Evolutionary conservation across 257 asterid species (phyloP), one percentile per base, ranked within the genome.

Genomic region (Solanum tarapatanum): DNA sequence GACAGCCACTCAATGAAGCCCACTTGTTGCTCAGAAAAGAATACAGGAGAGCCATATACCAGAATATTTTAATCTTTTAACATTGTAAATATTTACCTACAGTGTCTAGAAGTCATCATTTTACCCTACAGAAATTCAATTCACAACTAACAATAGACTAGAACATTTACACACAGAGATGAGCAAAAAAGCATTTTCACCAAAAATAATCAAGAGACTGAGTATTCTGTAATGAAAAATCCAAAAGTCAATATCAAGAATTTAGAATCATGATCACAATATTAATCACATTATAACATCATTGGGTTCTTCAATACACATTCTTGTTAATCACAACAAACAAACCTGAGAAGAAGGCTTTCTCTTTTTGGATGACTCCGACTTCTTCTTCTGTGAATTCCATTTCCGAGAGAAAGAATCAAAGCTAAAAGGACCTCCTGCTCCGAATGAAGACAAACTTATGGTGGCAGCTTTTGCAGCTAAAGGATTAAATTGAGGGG

Each of bases 381-480:
- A 60, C 75, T 90, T 93, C 92, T 90, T 94, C 86, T 93, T 91
- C 90, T 88, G 93, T 87, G 62, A 84, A 88, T 95, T 92, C 88
- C 89, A 86, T 39, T 86, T 90, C 86, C 80, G 89, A 36, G 92
- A 91, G 91, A 95, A 89, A 45, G 94, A 93, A 90, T 91, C 88
- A 87, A 95, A 95, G 87, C 98, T 89, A 66, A 95, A 95, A 69
- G 96, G 96, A 72, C 98, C 98, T 76, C 95, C 96, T 10, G 93
- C 93, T 88, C 98, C 98, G 84, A 95, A 95, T 86, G 93, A 91
- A 43, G 98, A 94, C 92, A 92, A 87, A 87, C 98, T 92, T 90
- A 95, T 92, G 66, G 98, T 92, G 66, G 96, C 98, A 86, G 95
- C 95, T 86, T 88, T 93, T 84, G 96, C 91, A 80, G 95, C 94